Evolutionary conservation across 2,329 filamentous ascomycete species (phyloP).

Genomic region (Sporothrix euskadiensis): DNA sequence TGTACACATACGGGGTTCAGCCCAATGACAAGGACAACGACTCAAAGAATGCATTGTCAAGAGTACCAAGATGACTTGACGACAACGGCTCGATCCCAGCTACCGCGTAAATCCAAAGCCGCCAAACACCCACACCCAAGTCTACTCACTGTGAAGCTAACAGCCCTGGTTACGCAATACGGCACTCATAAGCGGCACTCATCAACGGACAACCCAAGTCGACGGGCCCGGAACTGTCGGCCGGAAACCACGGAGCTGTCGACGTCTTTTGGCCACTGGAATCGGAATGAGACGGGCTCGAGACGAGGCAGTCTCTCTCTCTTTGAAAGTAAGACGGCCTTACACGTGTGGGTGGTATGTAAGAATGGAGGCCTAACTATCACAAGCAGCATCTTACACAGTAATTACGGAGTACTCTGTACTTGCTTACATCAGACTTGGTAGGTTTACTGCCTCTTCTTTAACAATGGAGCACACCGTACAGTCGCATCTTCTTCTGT

Average conservation of each 20-base stretch:
- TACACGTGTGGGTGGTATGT: neutral
- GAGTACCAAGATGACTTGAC: neutral
- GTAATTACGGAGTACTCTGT: neutral
- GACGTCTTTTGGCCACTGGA: neutral
- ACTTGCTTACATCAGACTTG: neutral
- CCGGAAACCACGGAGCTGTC: neutral
- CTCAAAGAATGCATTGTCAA: neutral
- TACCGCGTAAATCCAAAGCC: constrained; percentile 2
- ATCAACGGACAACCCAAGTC: neutral
- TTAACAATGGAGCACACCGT: neutral
- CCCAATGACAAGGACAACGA: neutral
- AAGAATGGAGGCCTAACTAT: neutral
- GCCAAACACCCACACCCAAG: neutral
- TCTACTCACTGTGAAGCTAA: no score
- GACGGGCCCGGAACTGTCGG: neutral
- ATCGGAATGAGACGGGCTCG: neutral
- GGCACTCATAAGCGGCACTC: neutral
- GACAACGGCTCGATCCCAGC: neutral
- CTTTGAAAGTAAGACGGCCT: neutral
- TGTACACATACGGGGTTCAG: no score
- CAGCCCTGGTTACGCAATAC: neutral
- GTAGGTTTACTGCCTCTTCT: neutral
- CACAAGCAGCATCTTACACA: neutral
- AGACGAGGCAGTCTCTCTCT: neutral
- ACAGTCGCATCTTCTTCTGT: neutral